phyloP scores from a whole-genome alignment of 192 early-diverging fungal species.

The Dissophora ornata region DNA sequence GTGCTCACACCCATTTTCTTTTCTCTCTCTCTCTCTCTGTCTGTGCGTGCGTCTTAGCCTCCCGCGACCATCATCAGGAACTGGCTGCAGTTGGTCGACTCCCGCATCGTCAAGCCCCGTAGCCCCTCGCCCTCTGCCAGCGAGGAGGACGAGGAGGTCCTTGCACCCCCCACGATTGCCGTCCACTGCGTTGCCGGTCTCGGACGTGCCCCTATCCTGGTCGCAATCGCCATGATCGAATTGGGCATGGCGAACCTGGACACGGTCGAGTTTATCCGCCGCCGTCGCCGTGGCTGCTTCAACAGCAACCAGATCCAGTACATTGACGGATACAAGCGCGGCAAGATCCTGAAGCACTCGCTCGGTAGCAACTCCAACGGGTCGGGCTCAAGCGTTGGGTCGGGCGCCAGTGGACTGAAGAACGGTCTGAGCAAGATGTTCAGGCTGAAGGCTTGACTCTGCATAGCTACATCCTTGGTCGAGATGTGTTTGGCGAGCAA shows the following conservation, averaged over 20 bases:
- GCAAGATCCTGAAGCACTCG: slow-evolving; percentile 48
- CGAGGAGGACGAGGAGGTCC: slow-evolving; percentile 42
- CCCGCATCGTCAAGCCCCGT: slow-evolving; percentile 56
- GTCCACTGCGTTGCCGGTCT: slow-evolving; percentile 87
- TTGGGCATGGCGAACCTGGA: slow-evolving; percentile 81
- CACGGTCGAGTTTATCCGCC: slow-evolving; percentile 79
- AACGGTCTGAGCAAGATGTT: slow-evolving; percentile 55
- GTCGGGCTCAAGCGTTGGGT: slow-evolving; percentile 9
- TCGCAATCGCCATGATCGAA: slow-evolving; percentile 84
- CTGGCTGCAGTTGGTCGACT: slow-evolving; percentile 78
- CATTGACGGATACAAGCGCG: slow-evolving; percentile 63
- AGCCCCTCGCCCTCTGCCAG: slow-evolving; percentile 29
- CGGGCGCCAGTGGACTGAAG: slow-evolving; percentile 35
- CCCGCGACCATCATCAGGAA: slow-evolving; percentile 73
- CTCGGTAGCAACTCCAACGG: slow-evolving; percentile 31
- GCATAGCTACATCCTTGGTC: slow-evolving; percentile 10
- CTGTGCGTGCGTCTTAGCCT: slow-evolving; percentile 57
- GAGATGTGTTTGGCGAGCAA: neutral
- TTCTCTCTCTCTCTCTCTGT: neutral
- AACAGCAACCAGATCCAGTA: slow-evolving; percentile 83
- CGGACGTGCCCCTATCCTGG: slow-evolving; percentile 90
- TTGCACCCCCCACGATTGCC: slow-evolving; percentile 61
- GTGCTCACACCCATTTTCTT: neutral
- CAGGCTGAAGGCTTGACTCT: slow-evolving; percentile 54
- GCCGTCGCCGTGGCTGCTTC: slow-evolving; percentile 81